Conservation (phyloP, 2,329 filamentous ascomycete genomes). For the Escovopsis weberi region DNA sequence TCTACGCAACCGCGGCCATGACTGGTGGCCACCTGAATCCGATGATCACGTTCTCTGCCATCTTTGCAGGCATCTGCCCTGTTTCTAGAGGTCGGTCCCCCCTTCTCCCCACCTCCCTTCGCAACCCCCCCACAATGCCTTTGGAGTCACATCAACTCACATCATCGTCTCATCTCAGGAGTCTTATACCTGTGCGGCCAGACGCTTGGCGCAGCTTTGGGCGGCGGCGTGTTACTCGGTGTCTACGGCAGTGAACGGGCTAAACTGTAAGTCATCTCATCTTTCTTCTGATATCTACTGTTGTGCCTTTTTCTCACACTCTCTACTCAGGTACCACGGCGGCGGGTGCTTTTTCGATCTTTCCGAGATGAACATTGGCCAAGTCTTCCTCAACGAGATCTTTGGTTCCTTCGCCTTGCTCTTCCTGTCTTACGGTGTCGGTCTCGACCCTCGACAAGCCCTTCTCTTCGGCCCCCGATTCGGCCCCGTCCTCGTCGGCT, state of each 20-base stretch:
- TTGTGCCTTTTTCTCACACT: not conserved
- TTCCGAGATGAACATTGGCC: conserved; percentile 18
- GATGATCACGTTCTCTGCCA: conserved; percentile 36
- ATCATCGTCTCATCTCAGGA: conserved; percentile 8
- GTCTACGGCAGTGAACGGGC: conserved; percentile 17
- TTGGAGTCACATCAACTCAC: not conserved
- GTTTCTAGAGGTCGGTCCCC: conserved; percentile 24
- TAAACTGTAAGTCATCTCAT: conserved; percentile 10
- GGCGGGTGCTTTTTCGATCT: conserved; percentile 25
- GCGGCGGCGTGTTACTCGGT: conserved; percentile 26
- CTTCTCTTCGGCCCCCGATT: conserved; percentile 33
- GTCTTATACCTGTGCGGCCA: conserved; percentile 33
- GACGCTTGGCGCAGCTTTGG: conserved; percentile 27
- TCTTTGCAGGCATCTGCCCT: conserved; percentile 33
- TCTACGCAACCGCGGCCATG: conserved; percentile 32
- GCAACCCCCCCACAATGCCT: not conserved
- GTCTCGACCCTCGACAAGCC: conserved; percentile 36
- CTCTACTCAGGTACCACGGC: conserved; percentile 10
- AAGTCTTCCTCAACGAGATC: conserved; percentile 33
- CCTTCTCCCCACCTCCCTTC: not conserved
- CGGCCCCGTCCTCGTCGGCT: conserved; percentile 32
- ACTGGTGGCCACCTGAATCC: conserved; percentile 40
- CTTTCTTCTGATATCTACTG: too few relatives aligned
- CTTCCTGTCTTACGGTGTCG: conserved; percentile 36
- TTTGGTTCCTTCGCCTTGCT: conserved; percentile 18